Evolutionary conservation across 352 stramenopile genomes (phyloP).

Genomic region (Globisporangium megalacanthum): DNA sequence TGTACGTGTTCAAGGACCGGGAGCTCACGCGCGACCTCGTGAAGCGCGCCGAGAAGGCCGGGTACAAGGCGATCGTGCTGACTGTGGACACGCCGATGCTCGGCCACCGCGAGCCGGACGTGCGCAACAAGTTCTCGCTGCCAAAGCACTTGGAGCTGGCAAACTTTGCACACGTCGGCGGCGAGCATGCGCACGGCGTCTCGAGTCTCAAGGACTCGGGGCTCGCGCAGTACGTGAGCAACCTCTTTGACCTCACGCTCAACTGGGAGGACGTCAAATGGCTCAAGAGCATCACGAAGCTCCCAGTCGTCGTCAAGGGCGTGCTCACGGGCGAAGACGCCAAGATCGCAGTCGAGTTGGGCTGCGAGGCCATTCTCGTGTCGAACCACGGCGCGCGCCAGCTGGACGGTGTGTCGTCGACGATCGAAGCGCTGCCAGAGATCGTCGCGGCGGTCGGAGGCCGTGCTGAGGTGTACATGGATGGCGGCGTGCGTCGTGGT

Average conservation of each 20-base stretch:
- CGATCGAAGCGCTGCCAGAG: conserved; percentile 91
- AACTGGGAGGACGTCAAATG: conserved; percentile 92
- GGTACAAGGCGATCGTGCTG: conserved; percentile 94
- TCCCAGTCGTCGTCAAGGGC: conserved; percentile 93
- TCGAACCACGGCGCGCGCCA: conserved; percentile 93
- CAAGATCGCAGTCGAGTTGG: conserved; percentile 83
- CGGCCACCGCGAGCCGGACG: conserved; percentile 93
- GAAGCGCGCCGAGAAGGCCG: conserved; percentile 84
- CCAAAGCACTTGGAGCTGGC: conserved; percentile 58
- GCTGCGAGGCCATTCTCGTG: conserved; percentile 90
- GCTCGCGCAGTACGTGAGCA: conserved; percentile 39
- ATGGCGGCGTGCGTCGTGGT: conserved; percentile 92
- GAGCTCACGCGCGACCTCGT: conserved; percentile 92
- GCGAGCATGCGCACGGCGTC: conserved; percentile 60
- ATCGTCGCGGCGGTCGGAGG: conserved; percentile 83
- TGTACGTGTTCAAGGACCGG: conserved; percentile 95
- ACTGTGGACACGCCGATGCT: conserved; percentile 96
- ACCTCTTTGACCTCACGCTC: conserved; percentile 93
- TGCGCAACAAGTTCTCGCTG: conserved; percentile 90
- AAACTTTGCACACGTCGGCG: conserved; percentile 42
- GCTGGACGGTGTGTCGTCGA: conserved; percentile 85
- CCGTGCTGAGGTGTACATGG: conserved; percentile 89
- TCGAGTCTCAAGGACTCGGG: conserved; percentile 42
- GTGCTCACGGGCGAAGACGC: conserved; percentile 93
- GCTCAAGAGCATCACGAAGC: conserved; percentile 86